phyloP scores from a whole-genome alignment of 2,329 filamentous ascomycete genomes.

The Cercospora nicotianae region DNA sequence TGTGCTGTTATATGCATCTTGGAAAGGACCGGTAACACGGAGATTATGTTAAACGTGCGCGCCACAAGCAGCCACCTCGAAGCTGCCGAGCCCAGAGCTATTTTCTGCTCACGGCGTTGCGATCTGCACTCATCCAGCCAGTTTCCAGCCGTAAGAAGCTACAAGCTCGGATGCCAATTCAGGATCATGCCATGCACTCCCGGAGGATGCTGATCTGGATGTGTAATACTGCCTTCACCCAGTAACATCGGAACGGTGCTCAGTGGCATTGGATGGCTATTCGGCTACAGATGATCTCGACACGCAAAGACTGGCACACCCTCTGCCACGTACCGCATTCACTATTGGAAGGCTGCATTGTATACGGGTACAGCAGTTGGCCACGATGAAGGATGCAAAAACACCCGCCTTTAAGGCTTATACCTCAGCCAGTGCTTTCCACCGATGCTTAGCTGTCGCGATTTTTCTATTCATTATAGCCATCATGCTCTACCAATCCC shows the following conservation, averaged over 20 bases:
- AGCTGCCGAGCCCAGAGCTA: background rate
- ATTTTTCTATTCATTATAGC: background rate
- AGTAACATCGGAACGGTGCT: background rate
- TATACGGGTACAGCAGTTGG: constrained; percentile 1
- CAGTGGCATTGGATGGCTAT: background rate
- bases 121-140: background rate
- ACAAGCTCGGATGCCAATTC: constrained; percentile 1
- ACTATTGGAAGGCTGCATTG: constrained; percentile 3
- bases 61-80: background rate
- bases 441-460: background rate
- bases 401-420: background rate
- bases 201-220: background rate
- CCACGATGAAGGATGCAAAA: background rate
- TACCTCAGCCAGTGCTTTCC: background rate
- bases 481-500: constrained; percentile 7
- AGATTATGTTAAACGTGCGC: background rate
- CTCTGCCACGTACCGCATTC: constrained; percentile 3
- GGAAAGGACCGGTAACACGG: background rate
- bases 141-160: background rate
- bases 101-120: background rate
- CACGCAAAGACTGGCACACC: background rate
- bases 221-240: background rate
- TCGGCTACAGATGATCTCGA: background rate
- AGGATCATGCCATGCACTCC: background rate
- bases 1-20: background rate